phyloP scores from a whole-genome alignment of 2,329 filamentous ascomycete species.

The Fusarium piperis region DNA sequence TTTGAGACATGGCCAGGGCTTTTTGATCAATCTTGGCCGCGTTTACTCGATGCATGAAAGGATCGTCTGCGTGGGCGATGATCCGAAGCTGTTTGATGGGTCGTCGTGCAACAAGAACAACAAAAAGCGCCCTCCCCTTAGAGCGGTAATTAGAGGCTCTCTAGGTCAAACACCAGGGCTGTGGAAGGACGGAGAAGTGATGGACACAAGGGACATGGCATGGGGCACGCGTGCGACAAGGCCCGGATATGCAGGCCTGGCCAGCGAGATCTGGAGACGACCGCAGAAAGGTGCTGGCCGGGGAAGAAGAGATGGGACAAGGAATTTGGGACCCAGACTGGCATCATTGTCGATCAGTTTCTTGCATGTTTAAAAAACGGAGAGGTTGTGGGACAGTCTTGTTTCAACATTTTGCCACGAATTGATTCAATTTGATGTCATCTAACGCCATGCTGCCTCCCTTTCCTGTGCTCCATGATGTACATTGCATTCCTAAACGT shows the following conservation, averaged over 20 bases:
- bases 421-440: conserved; percentile 12
- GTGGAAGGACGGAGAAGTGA: background rate
- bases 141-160: conserved; percentile 10
- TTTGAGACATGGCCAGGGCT: background rate
- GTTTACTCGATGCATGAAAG: background rate
- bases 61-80: background rate
- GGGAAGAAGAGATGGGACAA: background rate
- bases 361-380: background rate
- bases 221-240: background rate
- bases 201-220: background rate
- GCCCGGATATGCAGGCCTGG: background rate
- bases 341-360: background rate
- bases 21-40: background rate
- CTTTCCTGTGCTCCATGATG: background rate
- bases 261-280: background rate
- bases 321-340: background rate
- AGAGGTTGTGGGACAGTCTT: background rate
- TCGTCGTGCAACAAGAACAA: background rate
- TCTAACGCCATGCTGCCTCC: conserved; percentile 14
- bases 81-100: background rate
- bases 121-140: background rate
- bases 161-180: background rate
- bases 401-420: background rate
- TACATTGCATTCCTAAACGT: conserved; percentile 17
- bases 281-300: background rate